Evolutionary conservation across 2,329 filamentous ascomycete genomes (phyloP).

Genomic region (Xylaria sp.): DNA sequence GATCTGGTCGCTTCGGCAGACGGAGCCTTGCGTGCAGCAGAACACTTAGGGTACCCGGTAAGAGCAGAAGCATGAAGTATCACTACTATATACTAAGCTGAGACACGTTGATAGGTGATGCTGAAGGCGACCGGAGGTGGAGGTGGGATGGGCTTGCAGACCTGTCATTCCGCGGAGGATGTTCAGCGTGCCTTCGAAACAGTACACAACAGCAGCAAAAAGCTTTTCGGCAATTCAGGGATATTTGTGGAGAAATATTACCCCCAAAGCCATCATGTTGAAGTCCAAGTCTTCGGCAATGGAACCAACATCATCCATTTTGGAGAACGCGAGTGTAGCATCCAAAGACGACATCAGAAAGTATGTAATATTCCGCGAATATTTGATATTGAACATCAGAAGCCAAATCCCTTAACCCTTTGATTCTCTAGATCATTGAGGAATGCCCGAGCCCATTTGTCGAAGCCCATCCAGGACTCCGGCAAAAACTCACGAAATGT

Average conservation of each 20-base stretch:
- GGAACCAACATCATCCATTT: constrained; percentile 68
- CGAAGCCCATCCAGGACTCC: constrained; percentile 14
- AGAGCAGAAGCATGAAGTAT: not conserved
- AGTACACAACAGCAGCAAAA: constrained; percentile 66
- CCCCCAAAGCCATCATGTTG: constrained; percentile 62
- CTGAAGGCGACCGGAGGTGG: constrained; percentile 73
- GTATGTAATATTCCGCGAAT: not conserved
- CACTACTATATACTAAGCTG: not conserved
- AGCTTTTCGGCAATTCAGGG: constrained; percentile 69
- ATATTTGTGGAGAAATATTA: constrained; percentile 73
- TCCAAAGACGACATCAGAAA: constrained; percentile 74
- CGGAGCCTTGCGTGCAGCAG: constrained; percentile 65
- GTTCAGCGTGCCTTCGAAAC: constrained; percentile 59
- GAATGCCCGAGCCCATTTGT: constrained; percentile 62
- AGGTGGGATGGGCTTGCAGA: constrained; percentile 71
- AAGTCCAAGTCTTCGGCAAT: constrained; percentile 66
- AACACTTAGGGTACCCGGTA: constrained; percentile 56
- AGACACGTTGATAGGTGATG: constrained; percentile 39
- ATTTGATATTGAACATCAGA: not conserved
- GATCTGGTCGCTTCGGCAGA: constrained; percentile 51
- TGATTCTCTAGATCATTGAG: constrained; percentile 61
- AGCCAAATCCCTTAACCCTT: not conserved
- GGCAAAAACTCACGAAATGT: constrained; percentile 53
- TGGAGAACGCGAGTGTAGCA: constrained; percentile 74
- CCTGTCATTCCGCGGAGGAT: constrained; percentile 58